Conservation (phyloP, 176 grass and related monocot species). For the Leersia perrieri region DNA sequence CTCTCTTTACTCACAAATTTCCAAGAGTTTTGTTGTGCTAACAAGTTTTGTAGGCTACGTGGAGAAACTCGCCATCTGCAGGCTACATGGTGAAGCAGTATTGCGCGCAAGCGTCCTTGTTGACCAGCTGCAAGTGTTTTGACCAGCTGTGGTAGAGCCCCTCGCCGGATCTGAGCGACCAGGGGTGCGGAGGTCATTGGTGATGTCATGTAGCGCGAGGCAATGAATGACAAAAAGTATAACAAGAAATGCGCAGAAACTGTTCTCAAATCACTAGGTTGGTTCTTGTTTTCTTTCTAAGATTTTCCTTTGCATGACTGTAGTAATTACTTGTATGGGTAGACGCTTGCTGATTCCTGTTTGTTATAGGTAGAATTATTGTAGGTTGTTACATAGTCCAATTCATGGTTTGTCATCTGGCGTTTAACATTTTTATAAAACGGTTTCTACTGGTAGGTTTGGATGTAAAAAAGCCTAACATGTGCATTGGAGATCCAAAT, state of each 20-base stretch:
- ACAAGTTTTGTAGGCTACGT: too few species aligned
- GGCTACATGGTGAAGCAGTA: too few species aligned
- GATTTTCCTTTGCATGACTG: slow-evolving; percentile 7
- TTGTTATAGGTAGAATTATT: slow-evolving; percentile 18
- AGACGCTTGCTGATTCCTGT: neutral
- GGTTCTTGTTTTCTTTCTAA: slow-evolving; percentile 21
- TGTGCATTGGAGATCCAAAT: slow-evolving; percentile 91
- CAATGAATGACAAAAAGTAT: slow-evolving; percentile 97
- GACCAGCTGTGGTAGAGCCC: too few species aligned
- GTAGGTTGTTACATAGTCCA: neutral
- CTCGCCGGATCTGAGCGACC: too few species aligned
- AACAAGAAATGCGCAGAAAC: slow-evolving; percentile 88
- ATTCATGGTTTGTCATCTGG: neutral
- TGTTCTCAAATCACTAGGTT: slow-evolving; percentile 91
- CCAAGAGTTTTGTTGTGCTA: too few species aligned
- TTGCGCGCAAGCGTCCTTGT: too few species aligned
- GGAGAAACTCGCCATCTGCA: too few species aligned
- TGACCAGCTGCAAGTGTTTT: too few species aligned
- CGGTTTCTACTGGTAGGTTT: slow-evolving; percentile 50
- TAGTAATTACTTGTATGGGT: neutral
- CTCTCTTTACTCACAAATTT: too few species aligned
- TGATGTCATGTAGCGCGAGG: too few species aligned
- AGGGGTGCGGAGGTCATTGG: too few species aligned
- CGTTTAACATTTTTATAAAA: neutral
- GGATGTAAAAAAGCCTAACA: slow-evolving; percentile 74